These are phyloP conservation scores for Arabis alpina DNA, from an alignment of 345 rosid genomes.

Conservation along the genomic window DNA sequence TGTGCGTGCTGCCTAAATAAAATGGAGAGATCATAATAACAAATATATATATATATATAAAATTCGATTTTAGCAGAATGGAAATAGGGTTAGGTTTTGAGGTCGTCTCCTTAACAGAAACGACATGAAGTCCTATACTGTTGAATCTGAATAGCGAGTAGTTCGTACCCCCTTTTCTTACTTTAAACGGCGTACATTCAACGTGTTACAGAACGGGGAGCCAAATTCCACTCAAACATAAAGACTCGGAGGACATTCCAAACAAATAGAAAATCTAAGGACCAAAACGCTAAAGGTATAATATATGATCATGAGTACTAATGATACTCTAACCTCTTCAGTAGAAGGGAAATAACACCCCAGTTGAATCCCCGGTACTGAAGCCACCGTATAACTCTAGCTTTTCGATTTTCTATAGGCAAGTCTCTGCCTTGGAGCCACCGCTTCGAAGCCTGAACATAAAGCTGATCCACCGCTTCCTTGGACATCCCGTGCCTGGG, in stretches of 20 bases:
- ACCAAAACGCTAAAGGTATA: conserved; percentile 10
- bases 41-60: too few species aligned
- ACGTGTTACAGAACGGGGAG: too few species aligned
- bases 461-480: conserved; percentile 64
- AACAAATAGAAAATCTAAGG: conserved; percentile 7
- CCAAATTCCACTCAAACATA: not conserved
- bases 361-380: conserved; percentile 89
- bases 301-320: conserved; percentile 5
- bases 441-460: conserved; percentile 70
- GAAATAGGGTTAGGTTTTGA: too few species aligned
- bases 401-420: conserved; percentile 66
- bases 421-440: conserved; percentile 69
- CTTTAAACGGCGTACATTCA: too few species aligned
- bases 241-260: not conserved
- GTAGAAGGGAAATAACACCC: conserved; percentile 58
- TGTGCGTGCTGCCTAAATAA: too few species aligned
- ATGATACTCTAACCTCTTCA: conserved; percentile 65
- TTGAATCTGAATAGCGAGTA: too few species aligned
- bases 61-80: too few species aligned
- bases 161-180: too few species aligned
- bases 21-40: too few species aligned
- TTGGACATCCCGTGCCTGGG: conserved; percentile 61
- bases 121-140: too few species aligned
- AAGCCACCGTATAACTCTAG: conserved; percentile 86
- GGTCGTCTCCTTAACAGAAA: too few species aligned